These are phyloP conservation scores for Acmispon strigosus DNA, from an alignment of 306 rosid species.

Conservation along the genomic window DNA sequence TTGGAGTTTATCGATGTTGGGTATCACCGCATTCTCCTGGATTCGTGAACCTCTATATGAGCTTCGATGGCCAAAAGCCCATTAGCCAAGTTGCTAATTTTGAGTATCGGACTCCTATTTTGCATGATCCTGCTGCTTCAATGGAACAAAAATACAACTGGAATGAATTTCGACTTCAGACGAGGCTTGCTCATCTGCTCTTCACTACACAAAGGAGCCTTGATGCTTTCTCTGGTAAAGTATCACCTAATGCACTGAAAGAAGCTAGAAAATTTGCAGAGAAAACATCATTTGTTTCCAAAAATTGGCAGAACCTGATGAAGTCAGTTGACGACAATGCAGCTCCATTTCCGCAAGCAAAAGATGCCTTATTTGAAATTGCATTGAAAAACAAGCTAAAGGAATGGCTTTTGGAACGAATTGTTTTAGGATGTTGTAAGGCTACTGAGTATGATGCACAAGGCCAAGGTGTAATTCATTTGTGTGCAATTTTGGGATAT, in stretches of 20 bases:
- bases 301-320: conserved; percentile 44
- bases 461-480: conserved; percentile 86
- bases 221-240: conserved; percentile 44
- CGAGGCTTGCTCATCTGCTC: conserved; percentile 64
- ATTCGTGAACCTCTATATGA: conserved; percentile 52
- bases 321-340: conserved; percentile 44
- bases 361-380: conserved; percentile 53
- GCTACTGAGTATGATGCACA: conserved; percentile 59
- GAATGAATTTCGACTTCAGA: conserved; percentile 58
- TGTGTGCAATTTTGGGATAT: conserved; percentile 70
- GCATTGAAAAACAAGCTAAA: conserved; percentile 59
- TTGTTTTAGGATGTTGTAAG: conserved; percentile 36
- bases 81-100: conserved; percentile 71
- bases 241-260: conserved; percentile 38
- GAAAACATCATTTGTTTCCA: conserved; percentile 48
- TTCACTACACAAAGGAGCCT: conserved; percentile 60
- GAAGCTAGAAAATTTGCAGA: conserved; percentile 52
- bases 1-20: conserved; percentile 85
- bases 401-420: conserved; percentile 85
- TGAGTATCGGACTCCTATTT: conserved; percentile 60
- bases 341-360: conserved; percentile 48
- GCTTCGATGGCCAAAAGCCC: conserved; percentile 77
- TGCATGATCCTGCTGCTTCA: conserved; percentile 34
- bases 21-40: conserved; percentile 58
- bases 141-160: conserved; percentile 43